Percentiles rank a stretch among this genome's conserved stretches.
These are phyloP conservation scores for Aspergillus terreus DNA, from an alignment of 2,329 filamentous ascomycete genomes.

Conservation along the genomic window DNA sequence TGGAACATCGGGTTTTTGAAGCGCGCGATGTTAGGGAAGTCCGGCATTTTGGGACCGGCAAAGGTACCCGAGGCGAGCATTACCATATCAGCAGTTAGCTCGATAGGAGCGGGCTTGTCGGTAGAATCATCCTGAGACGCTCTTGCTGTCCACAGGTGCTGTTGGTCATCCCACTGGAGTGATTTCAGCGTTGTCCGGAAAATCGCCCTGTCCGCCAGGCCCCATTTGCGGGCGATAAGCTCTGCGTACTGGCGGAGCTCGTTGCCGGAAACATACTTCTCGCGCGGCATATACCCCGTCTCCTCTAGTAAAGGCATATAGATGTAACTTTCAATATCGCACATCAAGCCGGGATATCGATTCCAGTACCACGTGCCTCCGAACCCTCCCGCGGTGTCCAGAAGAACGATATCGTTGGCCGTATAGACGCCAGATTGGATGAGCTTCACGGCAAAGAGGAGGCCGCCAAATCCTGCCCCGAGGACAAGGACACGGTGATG, in stretches of 20 bases:
- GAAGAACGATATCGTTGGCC: constrained; percentile 7
- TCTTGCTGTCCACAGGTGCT: constrained; percentile 36
- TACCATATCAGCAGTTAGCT: constrained; percentile 34
- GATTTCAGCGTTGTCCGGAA: constrained; percentile 41
- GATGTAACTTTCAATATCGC: constrained; percentile 55
- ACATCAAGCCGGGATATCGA: constrained; percentile 48
- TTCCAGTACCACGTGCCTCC: constrained; percentile 46
- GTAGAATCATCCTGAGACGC: background rate
- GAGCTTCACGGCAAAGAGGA: constrained; percentile 39
- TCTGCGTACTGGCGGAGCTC: constrained; percentile 12
- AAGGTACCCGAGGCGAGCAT: constrained; percentile 30
- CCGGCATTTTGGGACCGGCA: constrained; percentile 18
- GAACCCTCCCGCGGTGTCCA: constrained; percentile 13
- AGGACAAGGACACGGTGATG: constrained; percentile 28
- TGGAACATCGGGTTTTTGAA: constrained; percentile 22
- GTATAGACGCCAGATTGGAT: constrained; percentile 31
- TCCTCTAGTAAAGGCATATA: constrained; percentile 15
- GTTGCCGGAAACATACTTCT: constrained; percentile 7
- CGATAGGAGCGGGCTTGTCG: background rate
- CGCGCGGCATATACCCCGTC: constrained; percentile 11
- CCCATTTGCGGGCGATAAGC: constrained; percentile 33
- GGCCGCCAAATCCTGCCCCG: constrained; percentile 44
- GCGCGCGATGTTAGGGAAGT: constrained; percentile 16
- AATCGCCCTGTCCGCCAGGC: constrained; percentile 40
- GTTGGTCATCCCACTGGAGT: constrained; percentile 32